A percentile compares a stretch with the other conserved stretches of the same genome.
Conservation (phyloP, 2,329 filamentous ascomycete genomes). For the Aspergillus bombycis region DNA sequence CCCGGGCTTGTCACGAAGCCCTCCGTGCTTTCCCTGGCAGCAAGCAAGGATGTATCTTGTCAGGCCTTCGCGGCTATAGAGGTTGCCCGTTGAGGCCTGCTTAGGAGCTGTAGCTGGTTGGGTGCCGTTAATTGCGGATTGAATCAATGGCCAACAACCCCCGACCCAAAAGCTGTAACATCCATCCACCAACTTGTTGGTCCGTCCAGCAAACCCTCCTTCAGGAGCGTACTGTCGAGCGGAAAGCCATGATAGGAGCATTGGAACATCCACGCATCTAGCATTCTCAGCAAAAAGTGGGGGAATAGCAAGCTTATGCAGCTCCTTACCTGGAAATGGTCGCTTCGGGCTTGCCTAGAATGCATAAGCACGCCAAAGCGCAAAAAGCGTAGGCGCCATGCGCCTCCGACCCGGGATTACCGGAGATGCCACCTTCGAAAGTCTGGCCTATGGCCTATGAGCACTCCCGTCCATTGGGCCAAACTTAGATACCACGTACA, state of each 20-base stretch:
- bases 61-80: conserved; percentile 83
- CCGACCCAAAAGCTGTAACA: conserved; percentile 99
- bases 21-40: conserved; percentile 78
- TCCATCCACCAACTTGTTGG: conserved; percentile 96
- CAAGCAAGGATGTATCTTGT: conserved; percentile 88
- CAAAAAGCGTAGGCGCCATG: conserved; percentile 98
- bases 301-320: conserved; percentile 6
- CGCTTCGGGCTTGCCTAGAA: conserved; percentile 76
- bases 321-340: conserved; percentile 69
- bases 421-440: conserved; percentile 91
- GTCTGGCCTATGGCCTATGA: conserved; percentile 69
- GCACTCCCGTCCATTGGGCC: conserved; percentile 11
- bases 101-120: conserved; percentile 30
- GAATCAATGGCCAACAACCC: conserved; percentile 87
- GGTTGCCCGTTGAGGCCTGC: conserved; percentile 32
- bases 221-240: conserved; percentile 88
- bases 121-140: conserved; percentile 70
- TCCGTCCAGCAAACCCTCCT: conserved; percentile 88
- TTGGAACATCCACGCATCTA: conserved; percentile 75
- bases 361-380: conserved; percentile 83
- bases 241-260: conserved; percentile 84
- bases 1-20: conserved; percentile 89
- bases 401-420: conserved; percentile 82
- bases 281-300: conserved; percentile 20
- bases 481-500: conserved; percentile 60